Base-by-base conservation (phyloP, 345 rosid species). In the Eutrema yunnanense region DNA sequence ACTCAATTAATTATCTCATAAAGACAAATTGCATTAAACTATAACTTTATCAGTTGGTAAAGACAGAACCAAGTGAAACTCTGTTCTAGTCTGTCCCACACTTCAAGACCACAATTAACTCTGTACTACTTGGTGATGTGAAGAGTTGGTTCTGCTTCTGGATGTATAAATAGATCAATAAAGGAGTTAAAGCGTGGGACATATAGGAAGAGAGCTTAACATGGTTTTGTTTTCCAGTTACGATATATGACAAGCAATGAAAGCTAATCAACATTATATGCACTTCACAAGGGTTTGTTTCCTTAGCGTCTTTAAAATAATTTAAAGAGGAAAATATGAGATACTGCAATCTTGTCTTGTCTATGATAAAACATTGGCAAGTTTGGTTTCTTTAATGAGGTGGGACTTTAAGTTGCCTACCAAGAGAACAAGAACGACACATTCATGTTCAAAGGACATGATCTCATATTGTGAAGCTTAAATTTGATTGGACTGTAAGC, bases 21-120 rank as follows among this genome's bases (percentile, higher is more conserved):
- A 19, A 16, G 38, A 43, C 47, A 43, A 63, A 44, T 54, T 63
- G 9, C 48, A 54, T 53, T 72, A 22, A 44, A 63, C 32, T 12
- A 26, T 19, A 41, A 6, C 32, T 29, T 16, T 14, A 27, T 10
- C 4, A 46, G 5, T 53, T 52, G 55, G 19, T 38, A 6, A 38
- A 73, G 77, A 65, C 66, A 73, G 5, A 65, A 47, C 60, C 77
- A 73, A 58, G 65, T 69, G 73, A 34, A 3, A 42, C 42, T 44
- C 9, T 33, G 0, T n/a, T 56, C 14, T 34, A 44, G 41, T 2
- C n/a, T 71, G 68, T 40, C 75, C 67, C 61, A 60, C 57, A 1
- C 30, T 71, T 52, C 9, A 27, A 50, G 34, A 51, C 67, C 75
- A 71, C 75, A 38, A 41, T 51, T 71, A n/a, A n/a, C n/a, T n/a